Evolutionary conservation across 352 stramenopile genomes (phyloP).

Genomic region (Pythium utonaiense): DNA sequence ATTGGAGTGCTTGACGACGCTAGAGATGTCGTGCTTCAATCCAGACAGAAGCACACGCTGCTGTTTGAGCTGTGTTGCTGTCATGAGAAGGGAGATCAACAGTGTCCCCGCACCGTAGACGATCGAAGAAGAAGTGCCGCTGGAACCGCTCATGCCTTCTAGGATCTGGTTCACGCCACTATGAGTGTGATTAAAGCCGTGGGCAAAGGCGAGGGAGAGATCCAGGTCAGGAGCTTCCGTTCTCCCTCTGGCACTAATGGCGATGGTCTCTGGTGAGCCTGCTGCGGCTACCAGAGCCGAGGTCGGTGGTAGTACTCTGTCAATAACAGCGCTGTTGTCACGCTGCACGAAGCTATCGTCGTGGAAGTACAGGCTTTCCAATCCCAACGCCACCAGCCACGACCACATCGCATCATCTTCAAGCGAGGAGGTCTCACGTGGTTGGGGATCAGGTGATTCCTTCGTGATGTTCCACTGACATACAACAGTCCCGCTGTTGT

Average conservation of each 20-base stretch:
- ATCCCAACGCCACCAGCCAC: background rate
- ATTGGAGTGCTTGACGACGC: constrained; percentile 46
- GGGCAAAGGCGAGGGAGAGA: constrained; percentile 41
- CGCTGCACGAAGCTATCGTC: constrained; percentile 16
- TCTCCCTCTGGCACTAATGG: background rate
- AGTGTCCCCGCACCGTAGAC: constrained; percentile 47
- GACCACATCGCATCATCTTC: constrained; percentile 10
- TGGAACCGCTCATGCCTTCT: constrained; percentile 17
- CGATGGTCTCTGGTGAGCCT: background rate
- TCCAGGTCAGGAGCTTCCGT: constrained; percentile 58
- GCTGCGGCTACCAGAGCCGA: background rate
- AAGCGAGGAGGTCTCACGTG: background rate
- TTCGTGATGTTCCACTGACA: constrained; percentile 50
- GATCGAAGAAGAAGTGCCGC: constrained; percentile 7
- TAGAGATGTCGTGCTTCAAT: constrained; percentile 40
- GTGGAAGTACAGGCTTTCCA: constrained; percentile 22
- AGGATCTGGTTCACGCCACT: constrained; percentile 47
- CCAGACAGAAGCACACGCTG: constrained; percentile 39
- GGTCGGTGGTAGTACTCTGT: constrained; percentile 7
- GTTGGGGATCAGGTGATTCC: constrained; percentile 13
- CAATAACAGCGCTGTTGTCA: constrained; percentile 4
- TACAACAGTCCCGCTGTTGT: constrained; percentile 35
- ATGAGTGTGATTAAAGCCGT: constrained; percentile 45
- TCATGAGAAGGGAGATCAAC: constrained; percentile 38
- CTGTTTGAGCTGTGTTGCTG: constrained; percentile 22